Evolutionary conservation across 2,329 filamentous ascomycete genomes (phyloP).

Genomic region (Colletotrichum sp.): DNA sequence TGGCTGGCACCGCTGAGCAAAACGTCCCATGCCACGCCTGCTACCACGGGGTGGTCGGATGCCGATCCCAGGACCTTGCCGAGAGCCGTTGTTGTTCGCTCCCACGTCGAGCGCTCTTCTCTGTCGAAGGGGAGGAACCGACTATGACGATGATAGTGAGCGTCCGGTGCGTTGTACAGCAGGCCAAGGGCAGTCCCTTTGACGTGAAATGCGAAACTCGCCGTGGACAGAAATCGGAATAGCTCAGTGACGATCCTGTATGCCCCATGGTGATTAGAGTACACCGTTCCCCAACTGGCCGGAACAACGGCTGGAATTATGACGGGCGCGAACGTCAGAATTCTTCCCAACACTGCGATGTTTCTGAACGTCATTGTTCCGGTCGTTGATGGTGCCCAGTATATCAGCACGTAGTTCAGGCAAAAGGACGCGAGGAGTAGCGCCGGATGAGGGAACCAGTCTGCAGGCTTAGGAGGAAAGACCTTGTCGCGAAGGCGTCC

Average conservation of each 20-base stretch:
- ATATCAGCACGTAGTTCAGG: constrained; percentile 38
- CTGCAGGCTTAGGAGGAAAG: constrained; percentile 45
- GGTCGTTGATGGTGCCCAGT: constrained; percentile 43
- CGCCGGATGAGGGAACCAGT: constrained; percentile 45
- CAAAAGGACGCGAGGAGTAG: constrained; percentile 38
- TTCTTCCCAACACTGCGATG: constrained; percentile 34
- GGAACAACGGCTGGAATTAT: constrained; percentile 53
- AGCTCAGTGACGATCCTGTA: constrained; percentile 47
- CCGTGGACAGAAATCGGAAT: constrained; percentile 51
- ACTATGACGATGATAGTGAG: constrained; percentile 54
- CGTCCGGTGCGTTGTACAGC: constrained; percentile 50
- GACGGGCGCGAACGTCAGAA: constrained; percentile 51
- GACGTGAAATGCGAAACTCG: constrained; percentile 49
- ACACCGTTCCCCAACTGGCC: constrained; percentile 50
- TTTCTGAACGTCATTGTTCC: constrained; percentile 45
- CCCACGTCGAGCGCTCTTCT: constrained; percentile 46
- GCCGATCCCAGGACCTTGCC: constrained; percentile 54
- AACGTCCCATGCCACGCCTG: constrained; percentile 63
- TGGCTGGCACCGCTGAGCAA: constrained; percentile 58
- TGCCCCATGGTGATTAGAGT: constrained; percentile 42
- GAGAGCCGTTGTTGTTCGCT: constrained; percentile 50
- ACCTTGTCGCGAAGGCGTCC: constrained; percentile 32
- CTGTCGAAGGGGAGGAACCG: constrained; percentile 49
- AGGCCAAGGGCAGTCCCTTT: constrained; percentile 49
- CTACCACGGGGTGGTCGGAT: constrained; percentile 62